Base-by-base conservation (phyloP, 148 eudicot genomes). In the Diospyros kaki region DNA sequence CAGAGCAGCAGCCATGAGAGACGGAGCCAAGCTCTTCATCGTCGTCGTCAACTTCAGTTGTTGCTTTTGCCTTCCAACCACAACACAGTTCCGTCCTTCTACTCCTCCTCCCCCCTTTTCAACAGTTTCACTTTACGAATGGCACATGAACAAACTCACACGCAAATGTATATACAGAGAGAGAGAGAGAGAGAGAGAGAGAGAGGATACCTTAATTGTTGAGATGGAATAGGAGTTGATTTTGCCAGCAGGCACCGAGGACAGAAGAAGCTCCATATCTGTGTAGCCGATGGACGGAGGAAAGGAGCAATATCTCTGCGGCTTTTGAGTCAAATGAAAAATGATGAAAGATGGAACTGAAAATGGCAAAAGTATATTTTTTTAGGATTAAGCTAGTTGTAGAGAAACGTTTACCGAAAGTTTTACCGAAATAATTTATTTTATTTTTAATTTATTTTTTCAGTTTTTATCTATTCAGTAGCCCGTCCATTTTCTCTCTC, bases 1-100 rank as follows among this genome's bases (percentile, higher is more conserved):
- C 51, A 84, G 56, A 63, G 84, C 84, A 63, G 84, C 84, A 50
- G 79, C 79, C 58, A 79, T 39, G 67, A 58, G 72, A 74, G 80
- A 71, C 38, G 76, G 76, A 72, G 58, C 71, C 56, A 78, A 78
- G 65, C 59, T 71, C 72, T 72, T 72, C 28, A 64, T 38, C 6
- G 72, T 71, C 72, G 65, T 72, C 28, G 55, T 38, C 6, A 78
- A 38, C 13, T 5, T 72, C 17, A 55, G 14, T 63, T 63, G 15
- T 39, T 64, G 58, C 28, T 56, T 54, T 51, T 58, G 64, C 42
- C 46, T 78, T 65, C 56, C 54, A 46, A 46, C 28, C 28, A 28
- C 58, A 56, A 64, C 54, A 56, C 54, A 75, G 44, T 63, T 77
- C 38, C 18, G 55, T 62, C 43, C 73, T 78, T 78, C 68, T 76